Conservation (phyloP, 2,329 filamentous ascomycete genomes). For the Juglanconis sp. region DNA sequence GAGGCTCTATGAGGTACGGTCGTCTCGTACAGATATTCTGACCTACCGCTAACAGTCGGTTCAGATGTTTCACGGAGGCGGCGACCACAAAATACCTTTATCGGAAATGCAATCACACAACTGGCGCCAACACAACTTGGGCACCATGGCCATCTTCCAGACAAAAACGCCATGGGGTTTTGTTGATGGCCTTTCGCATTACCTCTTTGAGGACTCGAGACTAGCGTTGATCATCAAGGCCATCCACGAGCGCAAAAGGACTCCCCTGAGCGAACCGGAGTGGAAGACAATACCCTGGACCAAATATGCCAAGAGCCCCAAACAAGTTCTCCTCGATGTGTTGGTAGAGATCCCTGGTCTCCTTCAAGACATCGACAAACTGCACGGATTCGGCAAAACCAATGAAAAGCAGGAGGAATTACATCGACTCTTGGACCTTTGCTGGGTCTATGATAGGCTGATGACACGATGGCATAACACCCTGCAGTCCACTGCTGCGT, state of each 20-base stretch:
- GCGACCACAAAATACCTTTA: neutral
- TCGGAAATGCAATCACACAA: neutral
- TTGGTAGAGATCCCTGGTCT: slow-evolving; percentile 19
- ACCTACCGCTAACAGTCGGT: slow-evolving; percentile 16
- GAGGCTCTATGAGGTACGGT: no score
- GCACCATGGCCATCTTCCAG: slow-evolving; percentile 7
- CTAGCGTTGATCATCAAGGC: slow-evolving; percentile 16
- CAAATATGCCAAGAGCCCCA: slow-evolving; percentile 18
- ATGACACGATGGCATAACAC: neutral
- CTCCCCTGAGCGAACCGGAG: slow-evolving; percentile 12
- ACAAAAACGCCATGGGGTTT: slow-evolving; percentile 4
- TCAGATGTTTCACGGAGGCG: slow-evolving; percentile 17
- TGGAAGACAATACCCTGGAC: slow-evolving; percentile 24
- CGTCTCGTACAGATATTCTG: slow-evolving; percentile 14
- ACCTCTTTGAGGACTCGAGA: neutral
- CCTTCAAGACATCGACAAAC: slow-evolving; percentile 19
- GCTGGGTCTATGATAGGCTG: neutral
- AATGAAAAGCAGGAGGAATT: slow-evolving; percentile 9
- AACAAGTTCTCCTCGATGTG: slow-evolving; percentile 21
- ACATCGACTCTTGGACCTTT: slow-evolving; percentile 6
- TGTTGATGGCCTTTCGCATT: neutral
- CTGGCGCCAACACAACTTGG: slow-evolving; percentile 4
- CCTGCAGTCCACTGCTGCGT: slow-evolving; percentile 13
- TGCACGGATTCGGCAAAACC: neutral
- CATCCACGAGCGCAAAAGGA: slow-evolving; percentile 17